Evolutionary conservation across 441 rosid genomes (phyloP), one percentile per base, ranked within the genome.

Genomic region (California macrophylla): DNA sequence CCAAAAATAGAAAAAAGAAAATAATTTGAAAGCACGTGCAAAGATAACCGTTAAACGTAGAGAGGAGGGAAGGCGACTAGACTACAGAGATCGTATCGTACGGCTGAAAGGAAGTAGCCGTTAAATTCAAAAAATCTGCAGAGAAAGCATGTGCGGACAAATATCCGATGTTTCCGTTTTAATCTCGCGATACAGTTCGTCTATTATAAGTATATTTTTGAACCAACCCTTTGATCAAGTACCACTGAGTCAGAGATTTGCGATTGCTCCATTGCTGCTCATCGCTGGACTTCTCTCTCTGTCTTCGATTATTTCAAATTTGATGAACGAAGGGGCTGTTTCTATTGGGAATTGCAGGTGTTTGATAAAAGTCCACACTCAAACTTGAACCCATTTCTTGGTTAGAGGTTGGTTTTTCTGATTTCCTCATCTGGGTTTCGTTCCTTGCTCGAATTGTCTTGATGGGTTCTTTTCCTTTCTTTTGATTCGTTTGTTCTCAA

Each of bases 121-220:
- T 52, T 52, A 52, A 52, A 18, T 52, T 52, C 60, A 52, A 52
- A 52, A 52, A 52, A 5, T 18, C 2, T 52, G 42, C 13, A 52
- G 24, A 52, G 60, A 52, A 52, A 52, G 60, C 60, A 52, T 52
- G 60, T 52, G 60, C 60, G 60, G 60, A 52, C 60, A 52, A 9
- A 52, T 8, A 47, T 47, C 56, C 56, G 56, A 47, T 47, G 56
- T 47, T 47, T 47, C 60, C 24, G 60, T 52, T 25, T 20, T 15
- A 18, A 52, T 52, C 60, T 52, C 60, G 60, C 60, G 21, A 52
- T 52, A 52, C 60, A 52, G 60, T 52, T 52, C 25, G 60, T 52
- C 60, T 52, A 16, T 52, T 52, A 50, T n/a, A 50, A 50, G 20
- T 18, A 50, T 50, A 45, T 12, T 50, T 50, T 50, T 50, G 23